Evolutionary conservation across 768 basidiomycete genomes (phyloP), one percentile per base, ranked within the genome.

Genomic region (Tricholoma hemisulphureum): DNA sequence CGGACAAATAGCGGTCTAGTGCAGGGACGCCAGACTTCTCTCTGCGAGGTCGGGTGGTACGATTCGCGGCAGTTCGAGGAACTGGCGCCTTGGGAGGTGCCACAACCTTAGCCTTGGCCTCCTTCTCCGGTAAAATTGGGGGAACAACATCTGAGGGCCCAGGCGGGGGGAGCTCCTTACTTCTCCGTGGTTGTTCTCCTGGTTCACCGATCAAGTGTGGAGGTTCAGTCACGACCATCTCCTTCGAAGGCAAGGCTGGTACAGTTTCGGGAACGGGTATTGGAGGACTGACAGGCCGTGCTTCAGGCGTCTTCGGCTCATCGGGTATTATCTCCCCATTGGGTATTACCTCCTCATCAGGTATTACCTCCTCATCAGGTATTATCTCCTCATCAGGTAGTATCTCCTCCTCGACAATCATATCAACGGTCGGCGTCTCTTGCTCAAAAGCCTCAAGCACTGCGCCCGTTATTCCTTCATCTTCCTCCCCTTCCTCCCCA

Each of bases 21-120:
- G 91, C 91, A 14, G 85, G 80, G 41, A 94, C 83, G 57, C 91
- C 92, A 28, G 92, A 93, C 67, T 91, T 91, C 71, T 93, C 91
- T 57, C 87, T 82, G 16, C 88, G 84, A 45, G 64, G 63, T n/a
- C 75, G 77, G 29, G 64, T 62, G 29, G 60, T 55, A 43, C 71
- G 70, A 31, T 60, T 65, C 51, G 63, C 67, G 52, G 65, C 55
- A 18, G 63, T 58, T 56, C 66, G 61, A 23, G 59, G 35, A 37
- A 54, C 45, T 52, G 61, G 58, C 13, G 62, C 51, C 62, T 67
- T 72, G 29, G 66, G 56, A 31, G 67, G 62, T 5, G 61, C 59
- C 6, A 59, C 55, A 39, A 66, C 13, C 56, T 75, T 77, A 28
- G 63, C 49, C 52, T 70, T 70, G 14, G 60, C 7, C 18, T 71